Base-by-base conservation (phyloP, 2,329 filamentous ascomycete genomes). In the Aspergillus quadrilineatus region DNA sequence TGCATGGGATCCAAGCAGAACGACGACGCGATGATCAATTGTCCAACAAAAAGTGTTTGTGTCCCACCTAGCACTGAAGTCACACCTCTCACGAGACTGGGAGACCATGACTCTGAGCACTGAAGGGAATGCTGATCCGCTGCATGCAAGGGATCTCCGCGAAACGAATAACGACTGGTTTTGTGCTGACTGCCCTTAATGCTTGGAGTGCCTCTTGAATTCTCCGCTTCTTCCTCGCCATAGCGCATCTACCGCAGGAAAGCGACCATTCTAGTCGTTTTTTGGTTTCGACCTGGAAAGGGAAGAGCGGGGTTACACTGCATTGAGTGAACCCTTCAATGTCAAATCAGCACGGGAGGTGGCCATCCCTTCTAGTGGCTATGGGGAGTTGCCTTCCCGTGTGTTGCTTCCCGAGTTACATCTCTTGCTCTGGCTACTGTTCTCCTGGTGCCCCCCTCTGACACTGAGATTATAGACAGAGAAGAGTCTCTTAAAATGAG, bases 41-140 rank as follows among this genome's bases (percentile, higher is more conserved):
- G 42, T 44, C 42, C 10, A 8, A 44, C 42, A 44, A 22, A 10
- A 44, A 28, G 1, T 28, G 28, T 47, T 47, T 26, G 12, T 26
- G 32, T 41, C 32, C 26, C 36, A 37, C 45, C 36, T 37, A 36
- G 36, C 34, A 52, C 39, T 2, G 3, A 42, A 34, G 22, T 47
- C 22, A 34, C 44, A 28, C 47, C 26, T 43, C 29, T 54, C 58
- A 60, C 46, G 53, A 56, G 56, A 52, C 55, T 53, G 50, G 48
- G 49, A 43, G 39, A 51, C 6, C n/a, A 26, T 29, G 34, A 34
- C 22, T 10, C 14, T 6, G 41, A 36, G 9, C 9, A 1, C 15
- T 26, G 22, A 41, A 22, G 41, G 28, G 56, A 56, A 56, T 58
- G 56, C 32, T 42, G 53, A 53, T 56, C 56, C 17, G 37, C 48